These are phyloP conservation scores for Candida patagonica DNA, from an alignment of 805 yeast species.

Conservation along the genomic window DNA sequence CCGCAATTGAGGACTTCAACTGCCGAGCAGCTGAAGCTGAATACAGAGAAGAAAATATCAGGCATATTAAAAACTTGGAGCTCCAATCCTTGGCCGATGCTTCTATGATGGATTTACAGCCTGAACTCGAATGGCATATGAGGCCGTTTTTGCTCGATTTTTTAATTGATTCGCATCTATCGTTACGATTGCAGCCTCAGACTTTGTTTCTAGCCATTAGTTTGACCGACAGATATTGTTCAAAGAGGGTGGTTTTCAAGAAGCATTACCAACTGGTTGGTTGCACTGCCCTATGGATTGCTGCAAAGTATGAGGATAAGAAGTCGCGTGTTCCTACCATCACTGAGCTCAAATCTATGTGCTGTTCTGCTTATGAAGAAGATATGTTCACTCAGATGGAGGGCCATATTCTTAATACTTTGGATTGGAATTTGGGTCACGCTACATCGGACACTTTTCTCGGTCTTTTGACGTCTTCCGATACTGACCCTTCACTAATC, in stretches of 20 bases:
- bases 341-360: constrained; percentile 59
- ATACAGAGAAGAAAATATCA: constrained; percentile 30
- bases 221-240: constrained; percentile 84
- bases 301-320: constrained; percentile 72
- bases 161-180: constrained; percentile 55
- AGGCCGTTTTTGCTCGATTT: constrained; percentile 74
- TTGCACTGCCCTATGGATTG: constrained; percentile 87
- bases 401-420: constrained; percentile 57
- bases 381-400: constrained; percentile 69
- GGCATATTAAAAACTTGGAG: constrained; percentile 29
- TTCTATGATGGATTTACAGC: constrained; percentile 72
- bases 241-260: constrained; percentile 72
- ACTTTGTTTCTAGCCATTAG: constrained; percentile 61
- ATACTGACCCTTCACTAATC: constrained; percentile 12
- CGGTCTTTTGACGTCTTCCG: constrained; percentile 15
- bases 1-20: constrained; percentile 12
- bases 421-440: constrained; percentile 64
- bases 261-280: constrained; percentile 87
- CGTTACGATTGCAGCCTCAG: constrained; percentile 53
- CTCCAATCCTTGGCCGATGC: constrained; percentile 39
- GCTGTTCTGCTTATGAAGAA: constrained; percentile 57
- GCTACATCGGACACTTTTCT: constrained; percentile 46
- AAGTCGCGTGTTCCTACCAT: constrained; percentile 69
- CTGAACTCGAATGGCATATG: constrained; percentile 67
- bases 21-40: constrained; percentile 23